A percentile compares a stretch with the other conserved stretches of the same genome.
Conservation (phyloP, 2,329 filamentous ascomycete genomes). For the Diplodia corticola region DNA sequence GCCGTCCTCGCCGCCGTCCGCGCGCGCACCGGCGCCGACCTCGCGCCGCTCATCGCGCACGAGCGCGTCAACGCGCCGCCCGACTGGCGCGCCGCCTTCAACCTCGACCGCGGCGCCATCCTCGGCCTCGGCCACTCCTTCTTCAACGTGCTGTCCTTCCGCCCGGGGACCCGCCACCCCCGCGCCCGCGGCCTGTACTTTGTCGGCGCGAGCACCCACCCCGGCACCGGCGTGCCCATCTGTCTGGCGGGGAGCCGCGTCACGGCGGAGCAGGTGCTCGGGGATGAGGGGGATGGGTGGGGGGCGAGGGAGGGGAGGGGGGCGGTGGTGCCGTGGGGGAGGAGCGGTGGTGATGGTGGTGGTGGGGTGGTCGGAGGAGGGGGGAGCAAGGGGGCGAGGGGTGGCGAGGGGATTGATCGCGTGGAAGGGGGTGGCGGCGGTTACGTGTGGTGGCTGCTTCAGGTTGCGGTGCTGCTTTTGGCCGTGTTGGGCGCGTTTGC, state of each 20-base stretch:
- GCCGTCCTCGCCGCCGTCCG: conserved; percentile 63
- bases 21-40: conserved; percentile 58
- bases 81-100: conserved; percentile 67
- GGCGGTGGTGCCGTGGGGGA: conserved; percentile 45
- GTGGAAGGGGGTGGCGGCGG: conserved; percentile 24
- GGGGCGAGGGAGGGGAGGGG: no score
- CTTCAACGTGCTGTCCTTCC: conserved; percentile 70
- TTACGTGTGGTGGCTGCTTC: conserved; percentile 26
- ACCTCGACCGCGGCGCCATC: conserved; percentile 73
- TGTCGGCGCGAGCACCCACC: conserved; percentile 73
- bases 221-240: conserved; percentile 74
- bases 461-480: conserved; percentile 23
- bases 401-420: conserved; percentile 27
- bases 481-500: conserved; percentile 21
- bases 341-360: conserved; percentile 24
- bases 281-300: conserved; percentile 40
- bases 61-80: conserved; percentile 67
- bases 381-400: not conserved
- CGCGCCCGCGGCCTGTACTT: conserved; percentile 62
- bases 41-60: conserved; percentile 54
- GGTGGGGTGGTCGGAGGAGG: not conserved
- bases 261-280: conserved; percentile 55
- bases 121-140: conserved; percentile 71
- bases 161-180: conserved; percentile 58
- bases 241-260: conserved; percentile 69